A percentile compares a stretch with the other conserved stretches of the same genome.
These are phyloP conservation scores for Fusarium sp. DNA, from an alignment of 2,329 filamentous ascomycete species.

Conservation along the genomic window DNA sequence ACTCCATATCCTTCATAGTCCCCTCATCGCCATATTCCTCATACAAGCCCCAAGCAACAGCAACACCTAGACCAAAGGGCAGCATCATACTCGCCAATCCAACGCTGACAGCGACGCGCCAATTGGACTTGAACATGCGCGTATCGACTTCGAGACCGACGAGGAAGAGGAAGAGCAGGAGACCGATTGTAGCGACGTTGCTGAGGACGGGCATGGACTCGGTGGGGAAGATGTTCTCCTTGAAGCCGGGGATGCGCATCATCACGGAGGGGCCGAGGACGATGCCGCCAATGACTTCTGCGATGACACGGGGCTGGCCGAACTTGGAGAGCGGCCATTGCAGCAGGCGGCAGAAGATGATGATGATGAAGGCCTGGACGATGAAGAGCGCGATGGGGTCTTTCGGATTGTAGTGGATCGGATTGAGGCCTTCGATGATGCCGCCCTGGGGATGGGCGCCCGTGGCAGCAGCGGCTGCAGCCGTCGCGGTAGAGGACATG, in stretches of 20 bases:
- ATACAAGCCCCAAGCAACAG: conserved; percentile 82
- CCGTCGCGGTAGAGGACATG: conserved; percentile 11
- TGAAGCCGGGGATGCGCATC: conserved; percentile 84
- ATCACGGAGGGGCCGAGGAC: conserved; percentile 87
- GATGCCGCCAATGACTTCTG: conserved; percentile 85
- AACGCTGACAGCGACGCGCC: conserved; percentile 80
- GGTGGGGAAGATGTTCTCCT: conserved; percentile 76
- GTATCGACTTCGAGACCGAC: conserved; percentile 89
- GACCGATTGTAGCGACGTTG: conserved; percentile 82
- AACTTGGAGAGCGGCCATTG: conserved; percentile 81
- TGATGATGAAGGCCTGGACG: conserved; percentile 52
- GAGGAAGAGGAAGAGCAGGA: conserved; percentile 86
- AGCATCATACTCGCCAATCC: conserved; percentile 81
- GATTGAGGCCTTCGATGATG: conserved; percentile 75
- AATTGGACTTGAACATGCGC: conserved; percentile 78
- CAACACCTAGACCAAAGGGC: conserved; percentile 83
- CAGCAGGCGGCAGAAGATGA: conserved; percentile 60
- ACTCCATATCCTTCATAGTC: conserved; percentile 53
- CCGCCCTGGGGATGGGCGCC: conserved; percentile 60
- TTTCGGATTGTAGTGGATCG: conserved; percentile 71
- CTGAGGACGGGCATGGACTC: conserved; percentile 78
- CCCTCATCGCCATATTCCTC: conserved; percentile 68
- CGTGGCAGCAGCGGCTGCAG: conserved; percentile 39
- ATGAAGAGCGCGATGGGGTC: conserved; percentile 68
- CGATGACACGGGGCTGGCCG: conserved; percentile 82